phyloP scores from a whole-genome alignment of 805 yeast species.

The Candida ortonii region DNA sequence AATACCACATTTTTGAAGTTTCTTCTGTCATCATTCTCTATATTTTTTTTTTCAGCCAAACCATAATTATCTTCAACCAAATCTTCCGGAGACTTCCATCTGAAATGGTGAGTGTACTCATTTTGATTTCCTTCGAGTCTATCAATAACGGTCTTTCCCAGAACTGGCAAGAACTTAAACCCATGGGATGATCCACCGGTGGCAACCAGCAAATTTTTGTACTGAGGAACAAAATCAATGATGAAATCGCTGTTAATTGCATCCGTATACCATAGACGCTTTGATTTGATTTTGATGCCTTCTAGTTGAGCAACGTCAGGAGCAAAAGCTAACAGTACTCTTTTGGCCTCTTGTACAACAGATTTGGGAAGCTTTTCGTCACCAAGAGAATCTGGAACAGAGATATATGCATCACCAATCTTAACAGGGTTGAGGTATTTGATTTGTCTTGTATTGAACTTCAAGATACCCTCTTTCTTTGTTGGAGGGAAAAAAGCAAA shows the following conservation, averaged over 20 bases:
- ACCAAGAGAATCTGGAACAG: slow-evolving; percentile 12
- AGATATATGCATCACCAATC: slow-evolving; percentile 8
- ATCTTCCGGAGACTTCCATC: slow-evolving; percentile 18
- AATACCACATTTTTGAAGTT: slow-evolving; percentile 6
- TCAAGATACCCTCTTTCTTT: slow-evolving; percentile 16
- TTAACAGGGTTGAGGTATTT: slow-evolving; percentile 12
- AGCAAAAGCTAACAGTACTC: slow-evolving; percentile 12
- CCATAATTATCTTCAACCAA: slow-evolving; percentile 13
- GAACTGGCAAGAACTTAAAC: slow-evolving; percentile 24
- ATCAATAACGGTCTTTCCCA: slow-evolving; percentile 19
- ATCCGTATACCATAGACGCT: slow-evolving; percentile 23
- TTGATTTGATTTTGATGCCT: slow-evolving; percentile 9
- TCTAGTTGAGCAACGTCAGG: slow-evolving; percentile 17
- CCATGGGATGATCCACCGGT: slow-evolving; percentile 27
- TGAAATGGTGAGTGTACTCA: slow-evolving; percentile 16
- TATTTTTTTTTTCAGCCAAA: slow-evolving; percentile 12
- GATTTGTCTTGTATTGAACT: slow-evolving; percentile 15
- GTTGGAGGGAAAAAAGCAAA: slow-evolving; percentile 19
- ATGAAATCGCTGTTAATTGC: slow-evolving; percentile 24
- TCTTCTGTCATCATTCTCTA: slow-evolving; percentile 9
- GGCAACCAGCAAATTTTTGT: slow-evolving; percentile 18
- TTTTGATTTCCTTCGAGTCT: slow-evolving; percentile 9
- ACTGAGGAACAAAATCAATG: slow-evolving; percentile 24
- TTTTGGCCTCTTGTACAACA: slow-evolving; percentile 18
- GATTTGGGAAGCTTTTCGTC: slow-evolving; percentile 16